Evolutionary conservation across 441 rosid species (phyloP).

Genomic region (Adansonia rubrostipa): DNA sequence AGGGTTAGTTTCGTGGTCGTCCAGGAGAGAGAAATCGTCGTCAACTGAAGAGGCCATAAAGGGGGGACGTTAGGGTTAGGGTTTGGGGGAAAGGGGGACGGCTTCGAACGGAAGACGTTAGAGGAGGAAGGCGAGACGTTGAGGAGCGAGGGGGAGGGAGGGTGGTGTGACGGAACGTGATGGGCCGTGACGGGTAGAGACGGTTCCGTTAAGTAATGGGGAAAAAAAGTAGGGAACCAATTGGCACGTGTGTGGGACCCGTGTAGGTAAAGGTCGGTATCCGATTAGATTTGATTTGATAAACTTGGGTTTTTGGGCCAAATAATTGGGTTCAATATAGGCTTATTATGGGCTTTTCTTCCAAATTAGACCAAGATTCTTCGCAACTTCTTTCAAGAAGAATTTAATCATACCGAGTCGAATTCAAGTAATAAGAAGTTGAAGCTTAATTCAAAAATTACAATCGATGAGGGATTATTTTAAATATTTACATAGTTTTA

Average conservation of each 20-base stretch:
- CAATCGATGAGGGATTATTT: too few species aligned
- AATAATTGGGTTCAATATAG: too few species aligned
- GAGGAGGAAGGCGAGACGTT: neutral
- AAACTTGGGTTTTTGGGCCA: too few species aligned
- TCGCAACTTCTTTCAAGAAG: too few species aligned
- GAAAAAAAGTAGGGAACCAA: constrained; percentile 21
- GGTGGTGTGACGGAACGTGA: constrained; percentile 47
- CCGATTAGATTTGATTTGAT: too few species aligned
- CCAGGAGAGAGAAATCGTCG: constrained; percentile 72
- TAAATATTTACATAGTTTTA: too few species aligned
- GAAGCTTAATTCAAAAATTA: too few species aligned
- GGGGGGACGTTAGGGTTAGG: constrained; percentile 51
- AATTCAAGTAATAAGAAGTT: too few species aligned
- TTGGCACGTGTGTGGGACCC: constrained; percentile 22
- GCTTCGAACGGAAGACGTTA: constrained; percentile 53
- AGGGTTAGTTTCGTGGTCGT: constrained; percentile 56
- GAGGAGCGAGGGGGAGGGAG: constrained; percentile 23
- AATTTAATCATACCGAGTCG: too few species aligned
- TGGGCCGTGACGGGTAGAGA: constrained; percentile 50
- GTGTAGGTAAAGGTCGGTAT: neutral
- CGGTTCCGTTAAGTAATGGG: constrained; percentile 57
- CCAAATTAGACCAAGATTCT: too few species aligned
- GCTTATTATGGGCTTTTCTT: neutral
- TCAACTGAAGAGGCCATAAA: constrained; percentile 67
- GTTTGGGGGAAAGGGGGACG: constrained; percentile 16